Percentiles rank a stretch among this genome's conserved stretches.
Evolutionary conservation across 208 protist genomes (phyloP).

Genomic region (Phytomonas francai): DNA sequence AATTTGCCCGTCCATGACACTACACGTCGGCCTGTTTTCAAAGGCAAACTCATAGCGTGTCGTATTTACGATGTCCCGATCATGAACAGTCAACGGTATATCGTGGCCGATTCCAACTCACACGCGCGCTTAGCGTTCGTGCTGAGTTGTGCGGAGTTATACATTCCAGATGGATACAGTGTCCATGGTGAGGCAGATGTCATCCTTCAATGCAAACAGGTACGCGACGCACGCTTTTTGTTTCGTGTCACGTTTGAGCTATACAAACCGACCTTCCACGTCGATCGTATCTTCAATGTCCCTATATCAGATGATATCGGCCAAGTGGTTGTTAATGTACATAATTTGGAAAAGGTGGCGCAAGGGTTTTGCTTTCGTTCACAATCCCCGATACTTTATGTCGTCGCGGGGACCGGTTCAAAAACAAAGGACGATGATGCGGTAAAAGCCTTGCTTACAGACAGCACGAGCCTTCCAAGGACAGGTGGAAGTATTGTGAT

Average conservation of each 20-base stretch:
- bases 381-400: constrained; percentile 28
- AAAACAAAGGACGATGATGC: not conserved
- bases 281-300: constrained; percentile 22
- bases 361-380: constrained; percentile 33
- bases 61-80: constrained; percentile 57
- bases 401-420: constrained; percentile 13
- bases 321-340: constrained; percentile 7
- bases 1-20: not conserved
- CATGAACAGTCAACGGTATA: constrained; percentile 45
- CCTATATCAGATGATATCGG: constrained; percentile 5
- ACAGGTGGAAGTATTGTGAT: not conserved
- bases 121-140: constrained; percentile 71
- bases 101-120: constrained; percentile 76
- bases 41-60: constrained; percentile 61
- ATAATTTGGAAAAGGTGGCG: constrained; percentile 13
- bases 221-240: constrained; percentile 65
- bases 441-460: not conserved
- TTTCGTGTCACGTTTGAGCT: constrained; percentile 57
- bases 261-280: constrained; percentile 52
- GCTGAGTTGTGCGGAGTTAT: constrained; percentile 34
- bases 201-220: constrained; percentile 81
- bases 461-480: not conserved
- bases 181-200: constrained; percentile 63
- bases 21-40: constrained; percentile 26
- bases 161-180: constrained; percentile 24